Percentiles rank a stretch among this genome's conserved stretches.
phyloP scores from a whole-genome alignment of 1,284 basidiomycete species.

The Microbotryum silenes-acaulis region DNA sequence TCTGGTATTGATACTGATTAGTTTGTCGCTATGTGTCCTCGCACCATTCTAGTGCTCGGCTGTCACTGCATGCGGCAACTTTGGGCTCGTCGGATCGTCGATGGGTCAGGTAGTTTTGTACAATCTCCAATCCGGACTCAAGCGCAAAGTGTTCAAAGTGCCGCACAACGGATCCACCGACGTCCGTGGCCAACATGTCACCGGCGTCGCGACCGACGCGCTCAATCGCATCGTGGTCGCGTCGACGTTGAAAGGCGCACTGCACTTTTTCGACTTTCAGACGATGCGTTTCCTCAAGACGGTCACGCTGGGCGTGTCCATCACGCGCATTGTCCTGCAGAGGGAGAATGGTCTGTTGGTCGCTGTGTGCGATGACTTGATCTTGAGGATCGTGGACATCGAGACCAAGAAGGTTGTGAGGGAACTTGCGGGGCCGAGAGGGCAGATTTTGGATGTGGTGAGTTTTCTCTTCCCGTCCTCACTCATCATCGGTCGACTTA shows the following conservation, averaged over 20 bases:
- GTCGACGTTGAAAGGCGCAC: constrained; percentile 74
- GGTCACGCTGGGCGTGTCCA: constrained; percentile 58
- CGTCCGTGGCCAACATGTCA: constrained; percentile 52
- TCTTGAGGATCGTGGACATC: constrained; percentile 78
- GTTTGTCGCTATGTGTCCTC: neutral
- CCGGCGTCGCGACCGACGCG: constrained; percentile 77
- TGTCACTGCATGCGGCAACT: constrained; percentile 93
- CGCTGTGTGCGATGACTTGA: constrained; percentile 73
- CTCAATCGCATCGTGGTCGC: constrained; percentile 75
- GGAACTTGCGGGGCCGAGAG: constrained; percentile 72
- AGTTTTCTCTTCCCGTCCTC: constrained; percentile 35
- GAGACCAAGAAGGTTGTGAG: constrained; percentile 82
- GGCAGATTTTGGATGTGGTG: constrained; percentile 74
- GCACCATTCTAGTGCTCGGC: constrained; percentile 58
- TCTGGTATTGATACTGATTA: neutral
- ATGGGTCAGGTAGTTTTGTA: constrained; percentile 72
- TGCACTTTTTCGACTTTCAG: constrained; percentile 92
- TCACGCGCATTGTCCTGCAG: constrained; percentile 67
- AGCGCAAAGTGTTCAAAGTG: constrained; percentile 62
- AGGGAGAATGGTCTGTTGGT: constrained; percentile 81
- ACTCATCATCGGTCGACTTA: neutral
- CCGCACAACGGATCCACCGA: constrained; percentile 23
- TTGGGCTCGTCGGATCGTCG: constrained; percentile 74
- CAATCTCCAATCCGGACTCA: constrained; percentile 93
- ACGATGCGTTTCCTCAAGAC: constrained; percentile 64